Conservation (phyloP, 169 alveolate species). For the Fabrea salina region DNA sequence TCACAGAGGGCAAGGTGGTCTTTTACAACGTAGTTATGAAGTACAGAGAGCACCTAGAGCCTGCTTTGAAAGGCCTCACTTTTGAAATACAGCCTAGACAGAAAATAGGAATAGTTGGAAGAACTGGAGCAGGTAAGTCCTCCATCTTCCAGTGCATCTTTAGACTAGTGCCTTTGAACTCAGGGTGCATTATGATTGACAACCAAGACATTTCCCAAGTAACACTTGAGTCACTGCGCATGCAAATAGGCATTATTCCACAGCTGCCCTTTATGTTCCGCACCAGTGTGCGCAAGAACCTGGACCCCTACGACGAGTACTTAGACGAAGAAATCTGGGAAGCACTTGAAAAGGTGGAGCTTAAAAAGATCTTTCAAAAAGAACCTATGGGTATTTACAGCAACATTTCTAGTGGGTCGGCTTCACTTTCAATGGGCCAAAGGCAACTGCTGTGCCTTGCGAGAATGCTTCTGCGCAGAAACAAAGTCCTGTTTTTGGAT, state of each 20-base stretch:
- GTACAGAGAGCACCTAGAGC: conserved; percentile 53
- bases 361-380: background rate
- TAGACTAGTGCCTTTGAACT: background rate
- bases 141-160: conserved; percentile 44
- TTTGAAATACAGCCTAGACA: background rate
- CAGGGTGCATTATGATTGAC: background rate
- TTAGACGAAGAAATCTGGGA: conserved; percentile 46
- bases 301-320: conserved; percentile 71
- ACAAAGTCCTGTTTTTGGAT: conserved; percentile 62
- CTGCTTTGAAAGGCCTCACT: background rate
- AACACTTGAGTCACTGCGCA: background rate
- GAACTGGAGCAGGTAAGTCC: conserved; percentile 93
- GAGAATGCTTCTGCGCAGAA: conserved; percentile 61
- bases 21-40: conserved; percentile 52
- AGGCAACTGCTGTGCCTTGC: conserved; percentile 70
- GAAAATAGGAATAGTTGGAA: conserved; percentile 88
- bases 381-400: background rate
- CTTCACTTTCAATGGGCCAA: conserved; percentile 44
- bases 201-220: background rate
- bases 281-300: conserved; percentile 72
- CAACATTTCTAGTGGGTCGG: background rate
- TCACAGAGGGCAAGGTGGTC: conserved; percentile 44
- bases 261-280: conserved; percentile 62
- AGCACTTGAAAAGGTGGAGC: conserved; percentile 42
- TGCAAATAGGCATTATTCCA: background rate